Conservation (phyloP, 306 rosid species). For the Sphenostylis stenocarpa region DNA sequence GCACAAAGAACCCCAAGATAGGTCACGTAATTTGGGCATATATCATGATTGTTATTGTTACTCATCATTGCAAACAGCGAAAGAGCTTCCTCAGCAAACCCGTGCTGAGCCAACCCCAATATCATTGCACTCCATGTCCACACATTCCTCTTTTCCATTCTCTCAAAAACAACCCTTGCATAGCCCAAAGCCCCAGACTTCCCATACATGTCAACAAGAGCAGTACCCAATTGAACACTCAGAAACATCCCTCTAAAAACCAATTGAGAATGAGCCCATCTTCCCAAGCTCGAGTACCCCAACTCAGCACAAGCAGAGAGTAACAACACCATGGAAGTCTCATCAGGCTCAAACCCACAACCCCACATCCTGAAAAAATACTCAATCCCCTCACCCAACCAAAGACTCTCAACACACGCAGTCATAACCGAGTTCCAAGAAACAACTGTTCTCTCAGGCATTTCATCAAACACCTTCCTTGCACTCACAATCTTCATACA, state of each 20-base stretch:
- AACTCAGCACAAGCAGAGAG: constrained; percentile 71
- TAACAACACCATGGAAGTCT: constrained; percentile 80
- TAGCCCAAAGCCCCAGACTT: constrained; percentile 67
- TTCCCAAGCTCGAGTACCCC: constrained; percentile 80
- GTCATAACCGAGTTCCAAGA: constrained; percentile 82
- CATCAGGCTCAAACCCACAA: constrained; percentile 71
- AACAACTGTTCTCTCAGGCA: constrained; percentile 63
- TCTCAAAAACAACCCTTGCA: constrained; percentile 61
- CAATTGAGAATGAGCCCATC: constrained; percentile 71
- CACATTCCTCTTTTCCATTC: constrained; percentile 65
- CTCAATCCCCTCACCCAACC: constrained; percentile 51
- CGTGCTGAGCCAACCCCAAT: constrained; percentile 85
- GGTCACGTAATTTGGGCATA: constrained; percentile 72
- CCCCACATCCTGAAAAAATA: constrained; percentile 65
- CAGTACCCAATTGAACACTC: constrained; percentile 69
- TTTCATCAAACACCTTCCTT: constrained; percentile 60
- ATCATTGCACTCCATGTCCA: constrained; percentile 99
- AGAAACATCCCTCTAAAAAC: constrained; percentile 60
- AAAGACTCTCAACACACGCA: constrained; percentile 67
- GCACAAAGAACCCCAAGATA: constrained; percentile 87
- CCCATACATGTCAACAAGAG: constrained; percentile 88
- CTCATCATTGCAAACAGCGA: constrained; percentile 52
- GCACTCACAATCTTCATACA: constrained; percentile 67
- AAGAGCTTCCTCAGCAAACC: constrained; percentile 74
- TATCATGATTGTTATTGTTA: constrained; percentile 22